A percentile compares a stretch with the other conserved stretches of the same genome.
Conservation (phyloP, 768 basidiomycete species). For the Boletellus sp. region DNA sequence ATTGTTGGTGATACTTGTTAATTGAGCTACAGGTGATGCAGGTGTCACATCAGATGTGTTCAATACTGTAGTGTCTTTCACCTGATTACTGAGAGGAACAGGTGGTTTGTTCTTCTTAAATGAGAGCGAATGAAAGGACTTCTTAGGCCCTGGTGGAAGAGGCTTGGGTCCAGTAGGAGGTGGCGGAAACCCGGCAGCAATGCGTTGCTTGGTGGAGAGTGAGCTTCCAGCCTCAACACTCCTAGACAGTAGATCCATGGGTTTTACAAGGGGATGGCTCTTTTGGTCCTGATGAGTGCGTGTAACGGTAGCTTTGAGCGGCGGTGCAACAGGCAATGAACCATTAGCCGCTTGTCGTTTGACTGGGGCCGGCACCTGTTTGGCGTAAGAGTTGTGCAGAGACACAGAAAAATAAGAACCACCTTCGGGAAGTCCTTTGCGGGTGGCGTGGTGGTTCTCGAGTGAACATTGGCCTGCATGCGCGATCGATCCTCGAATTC, state of each 20-base stretch:
- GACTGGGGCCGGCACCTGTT: constrained; percentile 1
- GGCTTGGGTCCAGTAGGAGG: constrained; percentile 36
- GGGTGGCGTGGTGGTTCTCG: not conserved
- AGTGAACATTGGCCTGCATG: constrained; percentile 1
- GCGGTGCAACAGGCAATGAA: constrained; percentile 7
- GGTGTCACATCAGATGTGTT: constrained; percentile 2
- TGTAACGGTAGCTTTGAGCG: constrained; percentile 9
- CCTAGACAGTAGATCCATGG: constrained; percentile 21
- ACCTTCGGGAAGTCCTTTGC: constrained; percentile 15
- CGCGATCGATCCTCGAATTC: constrained; percentile 6
- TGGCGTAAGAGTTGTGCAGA: not conserved
- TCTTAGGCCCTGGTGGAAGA: constrained; percentile 20
- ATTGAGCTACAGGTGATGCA: constrained; percentile 9
- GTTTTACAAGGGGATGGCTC: constrained; percentile 31
- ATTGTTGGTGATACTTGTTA: not conserved
- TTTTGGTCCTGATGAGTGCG: constrained; percentile 32
- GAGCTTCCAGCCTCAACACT: constrained; percentile 32
- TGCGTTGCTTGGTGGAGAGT: constrained; percentile 50
- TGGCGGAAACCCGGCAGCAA: constrained; percentile 39
- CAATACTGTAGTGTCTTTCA: constrained; percentile 11
- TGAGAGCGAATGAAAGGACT: constrained; percentile 31
- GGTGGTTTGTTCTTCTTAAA: constrained; percentile 42
- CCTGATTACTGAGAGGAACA: constrained; percentile 3
- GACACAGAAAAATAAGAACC: not conserved
- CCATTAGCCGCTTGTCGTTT: constrained; percentile 8